A percentile compares a stretch with the other conserved stretches of the same genome.
phyloP scores from a whole-genome alignment of 371 early-diverging fungal species.

The Apophysomyces variabilis region DNA sequence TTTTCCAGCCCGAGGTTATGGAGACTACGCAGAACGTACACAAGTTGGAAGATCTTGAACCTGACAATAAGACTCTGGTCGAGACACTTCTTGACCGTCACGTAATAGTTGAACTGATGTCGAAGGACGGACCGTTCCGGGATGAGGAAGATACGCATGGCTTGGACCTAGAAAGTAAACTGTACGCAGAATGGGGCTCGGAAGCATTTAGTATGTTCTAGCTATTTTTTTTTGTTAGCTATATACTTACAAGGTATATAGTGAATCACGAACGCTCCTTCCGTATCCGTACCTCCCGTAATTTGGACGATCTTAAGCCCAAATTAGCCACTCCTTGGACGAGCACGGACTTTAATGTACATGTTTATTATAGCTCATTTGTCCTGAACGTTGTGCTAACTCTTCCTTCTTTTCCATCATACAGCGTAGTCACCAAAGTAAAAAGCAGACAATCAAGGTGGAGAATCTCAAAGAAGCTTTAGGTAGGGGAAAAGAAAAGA shows the following conservation, averaged over 20 bases:
- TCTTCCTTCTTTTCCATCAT: neutral
- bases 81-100: constrained; percentile 40
- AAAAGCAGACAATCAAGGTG: constrained; percentile 45
- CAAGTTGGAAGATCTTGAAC: constrained; percentile 35
- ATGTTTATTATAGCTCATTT: neutral
- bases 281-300: constrained; percentile 53
- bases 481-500: constrained; percentile 23
- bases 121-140: constrained; percentile 48
- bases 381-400: too few species aligned
- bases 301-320: constrained; percentile 51
- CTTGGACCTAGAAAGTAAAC: constrained; percentile 45
- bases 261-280: constrained; percentile 44
- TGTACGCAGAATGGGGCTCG: constrained; percentile 46
- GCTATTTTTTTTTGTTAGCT: neutral
- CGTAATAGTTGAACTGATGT: constrained; percentile 39
- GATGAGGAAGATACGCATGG: constrained; percentile 54
- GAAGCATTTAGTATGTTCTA: constrained; percentile 36
- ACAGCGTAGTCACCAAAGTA: constrained; percentile 28
- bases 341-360: constrained; percentile 33
- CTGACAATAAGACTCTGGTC: constrained; percentile 28
- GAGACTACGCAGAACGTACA: neutral
- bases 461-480: constrained; percentile 57
- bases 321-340: constrained; percentile 48
- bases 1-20: constrained; percentile 28
- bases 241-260: constrained; percentile 14